These are phyloP conservation scores for Pichia sp. DNA, from an alignment of 1,139 yeast species.

Conservation along the genomic window DNA sequence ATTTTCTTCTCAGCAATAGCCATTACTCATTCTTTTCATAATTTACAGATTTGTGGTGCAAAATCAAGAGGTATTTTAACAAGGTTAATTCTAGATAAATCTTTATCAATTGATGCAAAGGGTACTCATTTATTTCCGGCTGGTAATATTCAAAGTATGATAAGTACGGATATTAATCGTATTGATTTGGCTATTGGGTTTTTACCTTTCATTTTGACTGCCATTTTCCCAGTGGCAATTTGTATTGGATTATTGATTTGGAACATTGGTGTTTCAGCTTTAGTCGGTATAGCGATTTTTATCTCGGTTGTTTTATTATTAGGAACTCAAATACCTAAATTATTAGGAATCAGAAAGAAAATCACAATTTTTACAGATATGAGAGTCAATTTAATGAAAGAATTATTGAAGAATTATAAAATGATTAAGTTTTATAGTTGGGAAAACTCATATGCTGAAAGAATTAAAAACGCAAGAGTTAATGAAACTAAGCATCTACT, in stretches of 20 bases:
- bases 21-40: slow-evolving; percentile 56
- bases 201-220: slow-evolving; percentile 60
- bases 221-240: slow-evolving; percentile 51
- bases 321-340: slow-evolving; percentile 31
- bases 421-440: slow-evolving; percentile 44
- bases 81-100: slow-evolving; percentile 56
- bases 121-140: slow-evolving; percentile 56
- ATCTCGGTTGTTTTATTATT: slow-evolving; percentile 31
- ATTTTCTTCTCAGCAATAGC: slow-evolving; percentile 44
- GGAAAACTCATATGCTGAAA: slow-evolving; percentile 42
- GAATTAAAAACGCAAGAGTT: slow-evolving; percentile 34
- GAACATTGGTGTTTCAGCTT: slow-evolving; percentile 65
- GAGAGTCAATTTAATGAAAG: slow-evolving; percentile 39
- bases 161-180: slow-evolving; percentile 73
- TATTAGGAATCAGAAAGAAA: slow-evolving; percentile 38
- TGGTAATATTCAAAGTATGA: slow-evolving; percentile 64
- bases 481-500: slow-evolving; percentile 37
- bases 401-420: slow-evolving; percentile 40
- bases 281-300: slow-evolving; percentile 59
- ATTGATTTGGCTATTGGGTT: slow-evolving; percentile 68
- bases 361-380: slow-evolving; percentile 42
- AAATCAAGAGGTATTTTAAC: slow-evolving; percentile 59
- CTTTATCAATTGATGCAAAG: slow-evolving; percentile 51
- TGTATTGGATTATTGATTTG: slow-evolving; percentile 57
- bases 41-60: slow-evolving; percentile 59